phyloP scores from a whole-genome alignment of 257 asterid species.

The Euphrasia confusa region DNA sequence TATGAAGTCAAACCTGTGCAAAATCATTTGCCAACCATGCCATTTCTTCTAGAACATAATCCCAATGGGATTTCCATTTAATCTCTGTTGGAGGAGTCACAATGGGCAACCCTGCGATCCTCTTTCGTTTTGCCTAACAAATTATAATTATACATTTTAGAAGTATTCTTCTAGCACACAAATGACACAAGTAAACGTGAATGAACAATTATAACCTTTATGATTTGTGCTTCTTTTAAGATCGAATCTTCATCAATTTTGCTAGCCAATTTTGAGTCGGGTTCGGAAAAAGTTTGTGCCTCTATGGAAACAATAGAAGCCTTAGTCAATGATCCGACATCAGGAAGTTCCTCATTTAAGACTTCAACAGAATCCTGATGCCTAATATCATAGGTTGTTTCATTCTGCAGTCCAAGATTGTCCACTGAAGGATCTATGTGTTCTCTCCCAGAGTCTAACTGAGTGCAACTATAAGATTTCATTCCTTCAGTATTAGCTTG shows the following conservation, averaged over 20 bases:
- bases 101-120: constrained; percentile 58
- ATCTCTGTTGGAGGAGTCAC: constrained; percentile 41
- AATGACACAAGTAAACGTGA: constrained; percentile 17
- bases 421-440: constrained; percentile 27
- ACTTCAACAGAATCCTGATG: constrained; percentile 32
- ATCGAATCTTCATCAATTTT: constrained; percentile 72
- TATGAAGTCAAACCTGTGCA: constrained; percentile 64
- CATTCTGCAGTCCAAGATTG: constrained; percentile 28
- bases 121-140: constrained; percentile 82
- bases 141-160: constrained; percentile 22
- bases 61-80: constrained; percentile 74
- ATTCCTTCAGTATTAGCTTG: constrained; percentile 28
- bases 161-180: constrained; percentile 22
- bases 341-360: constrained; percentile 33
- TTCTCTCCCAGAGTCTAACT: constrained; percentile 40
- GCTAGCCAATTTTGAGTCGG: constrained; percentile 31
- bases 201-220: constrained; percentile 55
- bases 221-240: constrained; percentile 75
- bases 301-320: constrained; percentile 34
- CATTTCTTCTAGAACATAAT: constrained; percentile 92
- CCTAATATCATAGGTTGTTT: constrained; percentile 29
- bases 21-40: constrained; percentile 97
- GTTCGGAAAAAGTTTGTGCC: constrained; percentile 33
- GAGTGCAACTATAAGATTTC: constrained; percentile 32
- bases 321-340: constrained; percentile 30